phyloP scores from a whole-genome alignment of 1,139 yeast genomes.

The Kurtzmaniella natalensis region DNA sequence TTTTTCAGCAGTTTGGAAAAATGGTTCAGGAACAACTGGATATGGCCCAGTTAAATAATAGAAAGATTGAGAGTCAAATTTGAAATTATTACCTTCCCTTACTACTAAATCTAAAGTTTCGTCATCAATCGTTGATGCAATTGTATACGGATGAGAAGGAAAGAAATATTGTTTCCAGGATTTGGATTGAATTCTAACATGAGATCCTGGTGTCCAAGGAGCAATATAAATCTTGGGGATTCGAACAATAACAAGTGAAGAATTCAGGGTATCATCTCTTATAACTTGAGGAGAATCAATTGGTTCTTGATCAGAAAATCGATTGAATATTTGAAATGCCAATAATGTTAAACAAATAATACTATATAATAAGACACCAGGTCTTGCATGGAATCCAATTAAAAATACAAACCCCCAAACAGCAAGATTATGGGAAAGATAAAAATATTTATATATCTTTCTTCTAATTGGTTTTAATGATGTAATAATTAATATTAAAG shows the following conservation, averaged over 20 bases:
- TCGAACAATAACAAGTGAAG: conserved; percentile 21
- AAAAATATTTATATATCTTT: conserved; percentile 27
- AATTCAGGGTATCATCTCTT: conserved; percentile 9
- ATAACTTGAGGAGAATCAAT: conserved; percentile 2
- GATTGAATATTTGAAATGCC: conserved; percentile 20
- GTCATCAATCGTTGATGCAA: conserved; percentile 15
- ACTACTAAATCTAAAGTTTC: conserved; percentile 23
- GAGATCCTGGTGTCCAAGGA: conserved; percentile 31
- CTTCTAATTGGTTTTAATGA: conserved; percentile 41
- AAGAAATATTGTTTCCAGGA: conserved; percentile 18
- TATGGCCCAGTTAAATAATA: conserved; percentile 27
- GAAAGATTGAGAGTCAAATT: conserved; percentile 10
- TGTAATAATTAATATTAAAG: conserved; percentile 43
- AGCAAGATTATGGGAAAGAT: conserved; percentile 31
- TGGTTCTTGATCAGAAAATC: conserved; percentile 12
- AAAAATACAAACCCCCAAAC: conserved; percentile 25
- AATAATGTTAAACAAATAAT: conserved; percentile 18
- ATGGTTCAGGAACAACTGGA: conserved; percentile 22
- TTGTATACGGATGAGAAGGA: conserved; percentile 42
- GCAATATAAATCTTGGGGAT: conserved; percentile 22
- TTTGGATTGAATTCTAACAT: conserved; percentile 23
- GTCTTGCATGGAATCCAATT: conserved; percentile 41
- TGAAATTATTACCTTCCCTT: conserved; percentile 16
- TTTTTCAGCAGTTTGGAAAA: conserved; percentile 41
- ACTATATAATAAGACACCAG: conserved; percentile 29